These are phyloP conservation scores for Chamaenerion angustifolium DNA, from an alignment of 345 rosid genomes.

Conservation along the genomic window DNA sequence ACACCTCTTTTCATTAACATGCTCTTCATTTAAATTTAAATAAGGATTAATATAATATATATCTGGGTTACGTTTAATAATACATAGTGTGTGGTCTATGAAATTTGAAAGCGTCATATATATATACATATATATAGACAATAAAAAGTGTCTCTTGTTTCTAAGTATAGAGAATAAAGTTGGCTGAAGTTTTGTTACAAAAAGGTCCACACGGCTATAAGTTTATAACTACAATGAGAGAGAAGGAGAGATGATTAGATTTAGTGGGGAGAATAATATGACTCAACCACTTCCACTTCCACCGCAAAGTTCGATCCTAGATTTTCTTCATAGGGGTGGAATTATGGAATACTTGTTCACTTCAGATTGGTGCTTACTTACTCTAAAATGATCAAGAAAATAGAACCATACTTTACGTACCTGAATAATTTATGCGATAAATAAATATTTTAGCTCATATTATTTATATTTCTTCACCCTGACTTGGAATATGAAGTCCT, in stretches of 20 bases:
- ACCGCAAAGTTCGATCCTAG: slow-evolving; percentile 6
- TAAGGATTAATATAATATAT: no score
- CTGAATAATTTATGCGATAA: no score
- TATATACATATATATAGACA: background rate
- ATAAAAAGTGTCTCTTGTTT: no score
- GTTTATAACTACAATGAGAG: background rate
- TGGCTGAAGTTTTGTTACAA: slow-evolving; percentile 6
- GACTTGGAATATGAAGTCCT: no score
- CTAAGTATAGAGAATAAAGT: background rate
- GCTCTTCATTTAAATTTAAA: no score
- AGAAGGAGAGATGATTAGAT: background rate
- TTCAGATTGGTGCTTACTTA: background rate
- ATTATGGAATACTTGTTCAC: slow-evolving; percentile 1
- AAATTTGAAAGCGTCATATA: background rate
- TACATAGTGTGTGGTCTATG: no score
- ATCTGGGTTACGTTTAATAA: no score
- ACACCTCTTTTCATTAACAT: no score
- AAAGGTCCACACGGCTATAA: slow-evolving; percentile 9
- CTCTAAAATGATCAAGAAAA: background rate
- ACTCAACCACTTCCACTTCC: slow-evolving; percentile 2
- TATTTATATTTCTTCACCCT: no score
- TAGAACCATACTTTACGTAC: no score
- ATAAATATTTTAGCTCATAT: no score
- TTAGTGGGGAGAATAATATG: background rate
- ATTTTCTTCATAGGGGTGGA: background rate